Conservation (phyloP, 2,329 filamentous ascomycete genomes). For the Cercospora citrullina region DNA sequence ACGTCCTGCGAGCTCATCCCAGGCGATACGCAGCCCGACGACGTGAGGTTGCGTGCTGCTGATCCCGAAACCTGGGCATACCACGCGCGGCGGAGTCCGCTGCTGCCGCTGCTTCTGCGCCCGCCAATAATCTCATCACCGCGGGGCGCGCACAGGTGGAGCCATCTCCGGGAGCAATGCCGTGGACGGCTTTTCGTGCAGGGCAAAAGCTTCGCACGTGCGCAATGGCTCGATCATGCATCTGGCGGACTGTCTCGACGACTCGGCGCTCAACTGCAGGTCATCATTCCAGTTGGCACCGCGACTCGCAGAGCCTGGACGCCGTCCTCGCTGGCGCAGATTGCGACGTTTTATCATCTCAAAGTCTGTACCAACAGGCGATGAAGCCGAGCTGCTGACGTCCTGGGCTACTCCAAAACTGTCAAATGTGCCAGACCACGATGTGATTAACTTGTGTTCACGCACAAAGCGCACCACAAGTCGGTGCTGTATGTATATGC, state of each 20-base stretch:
- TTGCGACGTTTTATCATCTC: background rate
- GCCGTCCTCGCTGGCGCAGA: background rate
- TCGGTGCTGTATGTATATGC: background rate
- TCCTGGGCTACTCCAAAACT: background rate
- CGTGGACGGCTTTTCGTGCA: background rate
- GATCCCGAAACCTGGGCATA: background rate
- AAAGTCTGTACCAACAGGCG: background rate
- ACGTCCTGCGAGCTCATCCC: background rate
- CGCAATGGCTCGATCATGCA: background rate
- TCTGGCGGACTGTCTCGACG: background rate
- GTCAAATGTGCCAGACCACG: background rate
- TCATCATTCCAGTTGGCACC: background rate
- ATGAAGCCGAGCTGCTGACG: background rate
- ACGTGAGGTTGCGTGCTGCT: slow-evolving; percentile 1
- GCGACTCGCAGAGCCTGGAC: background rate
- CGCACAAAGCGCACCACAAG: too few relatives aligned
- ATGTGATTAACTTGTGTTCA: background rate
- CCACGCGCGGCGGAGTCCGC: background rate
- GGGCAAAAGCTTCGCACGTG: slow-evolving; percentile 2
- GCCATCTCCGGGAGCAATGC: background rate
- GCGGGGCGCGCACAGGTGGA: background rate
- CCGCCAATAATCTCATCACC: background rate
- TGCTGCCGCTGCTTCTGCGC: background rate
- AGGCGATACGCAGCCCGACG: background rate
- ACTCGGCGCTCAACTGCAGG: background rate